Percentiles rank a stretch among this genome's conserved stretches.
phyloP scores from a whole-genome alignment of 768 basidiomycete species.

The Mycena pura region DNA sequence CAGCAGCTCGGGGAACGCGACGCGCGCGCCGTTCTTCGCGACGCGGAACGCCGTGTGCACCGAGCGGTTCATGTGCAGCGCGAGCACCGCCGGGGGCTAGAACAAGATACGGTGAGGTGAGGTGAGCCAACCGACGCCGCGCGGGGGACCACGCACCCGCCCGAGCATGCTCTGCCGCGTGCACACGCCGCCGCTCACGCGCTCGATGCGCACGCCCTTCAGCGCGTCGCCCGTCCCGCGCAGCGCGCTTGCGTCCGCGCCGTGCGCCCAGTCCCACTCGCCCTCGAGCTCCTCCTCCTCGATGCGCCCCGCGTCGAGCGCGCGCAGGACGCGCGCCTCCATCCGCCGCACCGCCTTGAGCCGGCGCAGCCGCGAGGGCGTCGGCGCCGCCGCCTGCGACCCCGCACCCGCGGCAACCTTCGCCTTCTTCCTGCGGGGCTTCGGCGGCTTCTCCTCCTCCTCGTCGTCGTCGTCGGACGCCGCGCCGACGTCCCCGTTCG shows the following conservation, averaged over 20 bases:
- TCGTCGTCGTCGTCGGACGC: neutral
- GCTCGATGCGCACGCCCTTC: slow-evolving; percentile 81
- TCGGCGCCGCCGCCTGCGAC: slow-evolving; percentile 58
- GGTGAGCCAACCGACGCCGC: neutral
- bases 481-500: neutral
- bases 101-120: too few species aligned
- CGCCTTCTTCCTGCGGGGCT: neutral
- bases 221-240: slow-evolving; percentile 34
- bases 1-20: slow-evolving; percentile 86
- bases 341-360: slow-evolving; percentile 74
- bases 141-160: slow-evolving; percentile 58
- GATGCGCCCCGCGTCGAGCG: slow-evolving; percentile 75
- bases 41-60: slow-evolving; percentile 78
- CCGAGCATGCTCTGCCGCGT: slow-evolving; percentile 95
- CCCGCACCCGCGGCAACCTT: slow-evolving; percentile 36
- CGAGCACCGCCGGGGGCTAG: slow-evolving; percentile 88
- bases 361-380: slow-evolving; percentile 77
- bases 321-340: slow-evolving; percentile 63
- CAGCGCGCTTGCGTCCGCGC: neutral
- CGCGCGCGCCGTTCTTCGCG: slow-evolving; percentile 82
- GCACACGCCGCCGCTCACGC: slow-evolving; percentile 73
- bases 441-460: neutral
- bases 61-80: slow-evolving; percentile 91
- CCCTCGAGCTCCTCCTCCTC: slow-evolving; percentile 65
- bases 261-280: slow-evolving; percentile 16